Base-by-base conservation (phyloP, 495 filamentous ascomycete genomes). In the Hypomontagnella monticulosa region DNA sequence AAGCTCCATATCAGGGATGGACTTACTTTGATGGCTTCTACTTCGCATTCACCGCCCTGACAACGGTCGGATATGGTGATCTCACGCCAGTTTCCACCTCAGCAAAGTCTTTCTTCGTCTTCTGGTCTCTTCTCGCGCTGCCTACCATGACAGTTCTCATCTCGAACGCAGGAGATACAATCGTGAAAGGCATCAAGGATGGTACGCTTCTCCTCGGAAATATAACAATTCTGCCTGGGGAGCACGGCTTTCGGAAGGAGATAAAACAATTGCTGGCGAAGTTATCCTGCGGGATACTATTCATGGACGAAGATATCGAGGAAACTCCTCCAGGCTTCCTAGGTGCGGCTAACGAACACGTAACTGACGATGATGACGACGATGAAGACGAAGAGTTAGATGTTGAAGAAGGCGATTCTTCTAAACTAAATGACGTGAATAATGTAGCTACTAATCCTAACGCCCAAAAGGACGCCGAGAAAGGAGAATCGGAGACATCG, bases 41-140 rank as follows among this genome's bases (percentile, higher is more conserved):
- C 72, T 96, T 95, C 74, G 75, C 89, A 3, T 97, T 91, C 71
- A 87, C 87, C 3, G 86, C 87, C 3, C 82, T 96, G 33, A 80
- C 93, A 4, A 96, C 93, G 1, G 92, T 97, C 50, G 93, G 93
- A 0, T 97, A 93, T 67, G 93, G 93, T 2, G 92, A 96, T 62
- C 80, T 88, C 30, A 85, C 84, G 30, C 90, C 89, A 0, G 75
- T 84, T 6, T 91, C 86, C 32, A 92, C 90, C 63, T 80, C 87
- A 2, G 91, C 89, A 0, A 91, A 88, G 69, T 76, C 89, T 0
- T 94, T 96, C 71, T 97, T 95, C 76, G 90, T 98, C 6, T 87
- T 96, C 62, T 98, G 93, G 93, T 90, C 90, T 18, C 75, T 97
- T 3, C 83, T 96, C 3, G 91, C 93, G 1, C 79, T 97, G 1